Base-by-base conservation (phyloP, 495 filamentous ascomycete genomes). In the Darksidea phi region DNA sequence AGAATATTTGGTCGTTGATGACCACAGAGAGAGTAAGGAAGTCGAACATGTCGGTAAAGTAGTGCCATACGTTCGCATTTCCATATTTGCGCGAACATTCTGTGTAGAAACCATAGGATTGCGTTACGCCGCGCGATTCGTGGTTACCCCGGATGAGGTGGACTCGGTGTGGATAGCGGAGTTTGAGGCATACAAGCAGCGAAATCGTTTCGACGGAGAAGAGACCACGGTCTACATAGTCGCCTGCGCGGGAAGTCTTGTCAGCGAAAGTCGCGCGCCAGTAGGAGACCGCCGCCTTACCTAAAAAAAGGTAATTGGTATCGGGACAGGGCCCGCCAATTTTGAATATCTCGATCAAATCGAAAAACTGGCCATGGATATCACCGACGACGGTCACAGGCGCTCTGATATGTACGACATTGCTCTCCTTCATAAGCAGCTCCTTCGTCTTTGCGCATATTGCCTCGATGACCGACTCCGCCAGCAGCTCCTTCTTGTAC, bases 1-100 rank as follows among this genome's bases (percentile, higher is more conserved):
- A 98, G 74, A 98, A 97, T 65, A 98, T 97, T 73, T 97, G 88
- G 73, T 98, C 87, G 75, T 97, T 94, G 71, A 98, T 97, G 59
- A 98, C 94, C 37, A 97, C 95, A 63, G 89, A 94, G 46, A 98
- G 77, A 2, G 93, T 96, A 53, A 98, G 82, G 71, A 93, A 98
- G 76, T 98, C 94, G 75, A 98, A 98, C 93, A 98, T 97, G 76
- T 98, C 94, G 52, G 94, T 98, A 69, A 98, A 98, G 74, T 97
- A 93, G 72, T 97, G 95, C 94, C 94, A 98, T 10, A 98, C 95
- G 63, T 94, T 96, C 32, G 94, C 90, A 74, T 94, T 96, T 59
- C 92, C 93, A 74, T 98, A 98, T 73, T 98, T 98, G 54, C 94
- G 87, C 13, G 87, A 90, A 73, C 94, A 98, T 72, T 98, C 94